phyloP scores from a whole-genome alignment of 129 eudicot species.

The Dittrichia graveolens region DNA sequence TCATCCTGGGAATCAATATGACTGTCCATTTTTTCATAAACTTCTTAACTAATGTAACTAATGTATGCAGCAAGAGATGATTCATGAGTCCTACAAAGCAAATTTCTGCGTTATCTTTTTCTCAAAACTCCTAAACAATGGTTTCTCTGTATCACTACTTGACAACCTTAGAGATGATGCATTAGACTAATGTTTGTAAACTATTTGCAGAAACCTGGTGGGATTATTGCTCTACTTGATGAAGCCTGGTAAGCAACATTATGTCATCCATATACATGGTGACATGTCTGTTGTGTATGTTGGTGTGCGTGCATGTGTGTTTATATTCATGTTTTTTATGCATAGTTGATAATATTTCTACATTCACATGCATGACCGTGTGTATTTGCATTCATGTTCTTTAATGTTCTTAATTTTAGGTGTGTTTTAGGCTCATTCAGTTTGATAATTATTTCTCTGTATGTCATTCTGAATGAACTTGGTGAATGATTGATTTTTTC shows the following conservation, averaged over 20 bases:
- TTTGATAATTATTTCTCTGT: constrained; percentile 11
- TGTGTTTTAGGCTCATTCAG: not conserved
- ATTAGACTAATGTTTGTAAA: constrained; percentile 29
- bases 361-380: not conserved
- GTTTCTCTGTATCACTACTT: not conserved
- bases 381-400: not conserved
- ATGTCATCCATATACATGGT: not conserved
- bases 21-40: not conserved
- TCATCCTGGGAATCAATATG: too few relatives aligned
- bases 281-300: not conserved
- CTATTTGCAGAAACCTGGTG: constrained; percentile 92
- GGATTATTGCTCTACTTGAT: constrained; percentile 93
- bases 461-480: constrained; percentile 19
- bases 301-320: not conserved
- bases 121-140: not conserved
- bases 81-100: not conserved
- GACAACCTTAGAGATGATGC: constrained; percentile 10
- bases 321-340: constrained; percentile 16
- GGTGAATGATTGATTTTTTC: constrained; percentile 35
- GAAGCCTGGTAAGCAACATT: constrained; percentile 82
- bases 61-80: not conserved
- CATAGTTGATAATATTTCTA: not conserved
- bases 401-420: not conserved
- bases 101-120: not conserved
- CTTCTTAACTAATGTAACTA: not conserved